Percentiles rank a stretch among this genome's conserved stretches.
Conservation (phyloP, 2,329 filamentous ascomycete genomes). For the Fusarium protoensiforme region DNA sequence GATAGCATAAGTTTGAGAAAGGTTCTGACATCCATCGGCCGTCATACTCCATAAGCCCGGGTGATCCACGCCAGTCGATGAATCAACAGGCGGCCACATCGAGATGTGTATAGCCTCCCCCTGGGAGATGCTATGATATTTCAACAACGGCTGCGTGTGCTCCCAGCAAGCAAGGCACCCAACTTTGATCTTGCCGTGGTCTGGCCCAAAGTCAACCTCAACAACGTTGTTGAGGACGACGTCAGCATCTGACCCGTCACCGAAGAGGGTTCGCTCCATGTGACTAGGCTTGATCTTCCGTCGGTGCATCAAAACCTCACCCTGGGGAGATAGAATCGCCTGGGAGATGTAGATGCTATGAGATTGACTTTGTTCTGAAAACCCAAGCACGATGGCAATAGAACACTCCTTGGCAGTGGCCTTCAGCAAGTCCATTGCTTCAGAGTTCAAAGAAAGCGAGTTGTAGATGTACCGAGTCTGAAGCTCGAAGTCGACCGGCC, state of each 20-base stretch:
- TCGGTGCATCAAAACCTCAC: slow-evolving; percentile 51
- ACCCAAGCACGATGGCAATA: slow-evolving; percentile 55
- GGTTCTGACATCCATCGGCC: slow-evolving; percentile 51
- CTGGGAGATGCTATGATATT: slow-evolving; percentile 57
- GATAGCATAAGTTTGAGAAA: slow-evolving; percentile 66
- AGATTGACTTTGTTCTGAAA: slow-evolving; percentile 50
- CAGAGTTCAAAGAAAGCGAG: slow-evolving; percentile 51
- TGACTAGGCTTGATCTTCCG: slow-evolving; percentile 64
- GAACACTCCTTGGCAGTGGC: slow-evolving; percentile 44
- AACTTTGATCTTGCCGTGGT: slow-evolving; percentile 3
- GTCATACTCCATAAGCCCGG: slow-evolving; percentile 46
- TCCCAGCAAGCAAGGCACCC: slow-evolving; percentile 60
- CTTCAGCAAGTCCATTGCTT: slow-evolving; percentile 50
- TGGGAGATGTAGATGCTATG: slow-evolving; percentile 57
- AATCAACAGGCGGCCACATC: slow-evolving; percentile 55
- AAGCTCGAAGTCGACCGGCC: slow-evolving; percentile 29
- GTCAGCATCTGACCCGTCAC: slow-evolving; percentile 53
- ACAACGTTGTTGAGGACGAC: slow-evolving; percentile 52
- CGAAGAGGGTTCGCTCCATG: slow-evolving; percentile 61
- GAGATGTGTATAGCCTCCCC: slow-evolving; percentile 59
- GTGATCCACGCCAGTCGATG: slow-evolving; percentile 25
- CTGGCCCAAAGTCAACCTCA: slow-evolving; percentile 50
- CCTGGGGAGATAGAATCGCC: slow-evolving; percentile 53
- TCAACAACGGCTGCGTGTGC: slow-evolving; percentile 61
- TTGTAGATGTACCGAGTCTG: slow-evolving; percentile 52